A percentile compares a stretch with the other conserved stretches of the same genome.
Evolutionary conservation across 202 grass and related monocot genomes (phyloP).

Genomic region (Elaeis oleifera): DNA sequence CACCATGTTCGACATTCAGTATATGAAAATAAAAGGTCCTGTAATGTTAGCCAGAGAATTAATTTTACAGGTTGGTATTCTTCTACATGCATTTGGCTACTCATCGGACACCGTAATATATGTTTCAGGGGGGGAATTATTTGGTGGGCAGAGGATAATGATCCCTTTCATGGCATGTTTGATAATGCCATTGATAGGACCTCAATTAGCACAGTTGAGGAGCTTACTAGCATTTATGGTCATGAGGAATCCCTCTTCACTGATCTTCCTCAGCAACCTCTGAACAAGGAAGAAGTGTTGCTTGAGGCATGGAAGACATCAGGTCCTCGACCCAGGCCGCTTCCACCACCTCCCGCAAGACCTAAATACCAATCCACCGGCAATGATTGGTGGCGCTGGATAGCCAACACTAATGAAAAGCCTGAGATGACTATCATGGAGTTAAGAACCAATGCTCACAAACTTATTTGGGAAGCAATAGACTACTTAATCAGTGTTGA

Average conservation of each 20-base stretch:
- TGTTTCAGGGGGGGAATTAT: conserved; percentile 5
- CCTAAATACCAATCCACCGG: neutral
- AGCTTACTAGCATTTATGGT: too few relatives aligned
- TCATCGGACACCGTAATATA: conserved; percentile 5
- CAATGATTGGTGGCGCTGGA: neutral
- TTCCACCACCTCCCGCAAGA: neutral
- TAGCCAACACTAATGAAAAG: neutral
- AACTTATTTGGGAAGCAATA: conserved; percentile 2
- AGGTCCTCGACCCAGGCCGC: conserved; percentile 5
- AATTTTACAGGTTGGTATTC: conserved; percentile 9
- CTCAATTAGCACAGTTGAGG: neutral
- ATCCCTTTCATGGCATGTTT: neutral
- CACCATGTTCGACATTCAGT: neutral
- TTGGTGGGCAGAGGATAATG: conserved; percentile 3
- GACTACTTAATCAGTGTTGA: conserved; percentile 1
- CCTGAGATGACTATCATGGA: neutral
- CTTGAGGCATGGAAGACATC: neutral
- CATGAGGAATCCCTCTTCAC: too few relatives aligned
- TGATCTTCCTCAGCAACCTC: too few relatives aligned
- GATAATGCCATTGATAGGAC: neutral
- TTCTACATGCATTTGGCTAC: conserved; percentile 1
- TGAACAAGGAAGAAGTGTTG: neutral
- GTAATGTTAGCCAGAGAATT: conserved; percentile 2
- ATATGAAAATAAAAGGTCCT: neutral
- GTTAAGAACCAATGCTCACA: conserved; percentile 4